phyloP scores from a whole-genome alignment of 2,329 filamentous ascomycete species.

The Pyricularia pennisetigena region DNA sequence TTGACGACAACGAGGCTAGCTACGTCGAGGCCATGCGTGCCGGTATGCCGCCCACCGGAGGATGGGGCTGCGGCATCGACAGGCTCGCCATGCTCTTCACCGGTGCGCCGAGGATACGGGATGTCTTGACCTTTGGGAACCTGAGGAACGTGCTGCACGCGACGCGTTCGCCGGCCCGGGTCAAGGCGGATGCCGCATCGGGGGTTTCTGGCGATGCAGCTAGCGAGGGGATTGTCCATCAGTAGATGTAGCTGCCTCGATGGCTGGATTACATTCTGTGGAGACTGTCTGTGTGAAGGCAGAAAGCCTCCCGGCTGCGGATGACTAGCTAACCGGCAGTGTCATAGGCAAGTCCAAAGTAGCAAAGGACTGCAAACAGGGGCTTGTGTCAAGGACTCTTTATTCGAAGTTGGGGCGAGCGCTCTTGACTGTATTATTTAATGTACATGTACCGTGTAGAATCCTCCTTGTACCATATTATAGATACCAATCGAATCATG shows the following conservation, averaged over 20 bases:
- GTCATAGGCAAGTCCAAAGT: neutral
- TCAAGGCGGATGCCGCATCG: neutral
- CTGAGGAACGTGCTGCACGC: constrained; percentile 57
- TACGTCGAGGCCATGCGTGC: constrained; percentile 80
- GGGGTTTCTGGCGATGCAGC: too few relatives aligned
- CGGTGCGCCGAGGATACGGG: constrained; percentile 67
- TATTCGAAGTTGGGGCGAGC: neutral
- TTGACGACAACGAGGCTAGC: constrained; percentile 56
- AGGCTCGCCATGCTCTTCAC: constrained; percentile 85
- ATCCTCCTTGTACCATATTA: neutral
- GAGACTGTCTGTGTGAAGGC: too few relatives aligned
- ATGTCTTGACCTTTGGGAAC: constrained; percentile 83
- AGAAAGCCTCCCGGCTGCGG: too few relatives aligned
- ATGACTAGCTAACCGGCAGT: neutral
- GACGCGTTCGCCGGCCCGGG: constrained; percentile 14
- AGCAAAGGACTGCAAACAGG: neutral
- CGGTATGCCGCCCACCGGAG: constrained; percentile 88
- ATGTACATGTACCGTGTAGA: neutral
- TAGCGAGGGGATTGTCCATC: too few relatives aligned
- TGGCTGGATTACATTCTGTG: neutral
- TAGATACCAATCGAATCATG: neutral
- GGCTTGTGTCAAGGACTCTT: neutral
- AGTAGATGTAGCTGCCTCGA: too few relatives aligned
- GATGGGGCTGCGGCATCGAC: constrained; percentile 93
- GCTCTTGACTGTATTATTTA: neutral